Conservation (phyloP, 2,329 filamentous ascomycete species). For the Fusarium concolor region DNA sequence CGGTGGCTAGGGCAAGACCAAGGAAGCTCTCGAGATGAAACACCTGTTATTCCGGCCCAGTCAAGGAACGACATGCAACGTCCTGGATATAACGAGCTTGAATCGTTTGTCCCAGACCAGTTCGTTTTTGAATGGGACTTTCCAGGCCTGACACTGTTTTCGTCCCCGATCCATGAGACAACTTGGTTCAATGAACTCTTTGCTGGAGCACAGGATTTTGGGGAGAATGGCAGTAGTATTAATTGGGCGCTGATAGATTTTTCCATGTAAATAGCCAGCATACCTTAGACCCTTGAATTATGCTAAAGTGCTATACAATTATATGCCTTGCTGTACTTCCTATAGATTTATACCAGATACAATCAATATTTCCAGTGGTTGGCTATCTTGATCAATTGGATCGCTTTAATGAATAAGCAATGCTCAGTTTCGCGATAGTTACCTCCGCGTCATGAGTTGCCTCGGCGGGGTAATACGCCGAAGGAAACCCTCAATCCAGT, state of each 20-base stretch:
- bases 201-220: slow-evolving; percentile 6
- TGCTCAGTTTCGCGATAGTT: too few species aligned
- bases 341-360: too few species aligned
- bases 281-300: too few species aligned
- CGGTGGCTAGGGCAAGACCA: not conserved
- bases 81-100: not conserved
- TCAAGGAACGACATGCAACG: not conserved
- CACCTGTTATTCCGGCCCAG: not conserved
- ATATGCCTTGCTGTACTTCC: too few species aligned
- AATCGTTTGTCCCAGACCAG: slow-evolving; percentile 17
- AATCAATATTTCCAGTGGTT: too few species aligned
- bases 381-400: too few species aligned
- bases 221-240: slow-evolving; percentile 10
- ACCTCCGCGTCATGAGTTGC: too few species aligned
- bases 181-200: slow-evolving; percentile 18
- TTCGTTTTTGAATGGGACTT: slow-evolving; percentile 30
- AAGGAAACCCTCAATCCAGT: not conserved
- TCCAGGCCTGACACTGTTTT: slow-evolving; percentile 7
- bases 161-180: slow-evolving; percentile 8
- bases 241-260: slow-evolving; percentile 25
- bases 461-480: not conserved
- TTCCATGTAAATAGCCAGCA: not conserved
- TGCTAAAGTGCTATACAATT: too few species aligned
- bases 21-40: fast-evolving
- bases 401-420: too few species aligned